Evolutionary conservation across 2,329 filamentous ascomycete species (phyloP).

Genomic region (Fusarium dimerum): DNA sequence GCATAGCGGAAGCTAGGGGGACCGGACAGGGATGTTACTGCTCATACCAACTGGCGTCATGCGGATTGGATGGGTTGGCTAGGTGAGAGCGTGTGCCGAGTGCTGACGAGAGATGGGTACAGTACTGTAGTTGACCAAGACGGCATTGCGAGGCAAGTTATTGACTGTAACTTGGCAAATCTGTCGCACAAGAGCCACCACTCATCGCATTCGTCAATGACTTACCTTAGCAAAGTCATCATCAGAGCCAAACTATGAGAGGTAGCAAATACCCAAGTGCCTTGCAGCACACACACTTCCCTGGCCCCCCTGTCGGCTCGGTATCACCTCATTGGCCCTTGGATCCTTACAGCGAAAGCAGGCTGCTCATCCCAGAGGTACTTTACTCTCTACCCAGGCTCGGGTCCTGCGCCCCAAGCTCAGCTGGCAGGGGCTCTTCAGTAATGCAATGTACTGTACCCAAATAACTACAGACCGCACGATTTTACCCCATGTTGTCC

Average conservation of each 20-base stretch:
- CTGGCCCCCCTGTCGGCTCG: slow-evolving; percentile 9
- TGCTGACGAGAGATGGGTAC: no score
- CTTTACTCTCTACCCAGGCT: slow-evolving; percentile 6
- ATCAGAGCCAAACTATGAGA: neutral
- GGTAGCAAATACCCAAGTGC: slow-evolving; percentile 17
- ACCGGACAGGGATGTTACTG: slow-evolving; percentile 11
- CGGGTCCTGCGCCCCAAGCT: slow-evolving; percentile 34
- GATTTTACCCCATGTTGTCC: slow-evolving; percentile 1
- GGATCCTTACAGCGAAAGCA: slow-evolving; percentile 4
- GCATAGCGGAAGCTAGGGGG: slow-evolving; percentile 21
- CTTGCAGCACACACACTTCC: slow-evolving; percentile 17
- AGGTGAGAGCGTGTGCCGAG: no score
- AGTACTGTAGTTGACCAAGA: no score
- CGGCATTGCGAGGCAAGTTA: no score
- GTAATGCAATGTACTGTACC: no score
- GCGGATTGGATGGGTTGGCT: no score
- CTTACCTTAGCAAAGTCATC: no score
- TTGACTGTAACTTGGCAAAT: no score
- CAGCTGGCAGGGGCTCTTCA: slow-evolving; percentile 30
- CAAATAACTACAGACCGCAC: no score
- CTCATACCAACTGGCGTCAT: no score
- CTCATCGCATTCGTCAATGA: no score
- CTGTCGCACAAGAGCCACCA: no score
- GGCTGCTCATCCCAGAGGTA: slow-evolving; percentile 5
- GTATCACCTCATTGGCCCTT: slow-evolving; percentile 10